Evolutionary conservation across 75 land plant species (phyloP).

Genomic region (Sequoia sempervirens): DNA sequence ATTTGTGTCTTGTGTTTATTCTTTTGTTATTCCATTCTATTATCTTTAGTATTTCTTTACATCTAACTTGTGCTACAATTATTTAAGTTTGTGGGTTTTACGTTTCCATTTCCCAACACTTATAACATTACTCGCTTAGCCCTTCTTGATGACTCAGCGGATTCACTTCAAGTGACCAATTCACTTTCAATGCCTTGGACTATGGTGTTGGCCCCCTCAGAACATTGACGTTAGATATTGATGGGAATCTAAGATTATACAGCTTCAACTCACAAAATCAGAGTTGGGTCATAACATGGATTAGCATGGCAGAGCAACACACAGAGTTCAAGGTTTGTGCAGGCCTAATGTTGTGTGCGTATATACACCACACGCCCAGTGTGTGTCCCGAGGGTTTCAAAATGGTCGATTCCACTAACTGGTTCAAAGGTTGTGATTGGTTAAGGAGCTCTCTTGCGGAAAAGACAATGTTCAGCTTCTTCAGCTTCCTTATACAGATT

Average conservation of each 20-base stretch:
- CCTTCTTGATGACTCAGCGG: constrained; percentile 24
- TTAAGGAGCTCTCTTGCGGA: background rate
- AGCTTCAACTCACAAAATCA: constrained; percentile 2
- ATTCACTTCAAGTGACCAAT: constrained; percentile 32
- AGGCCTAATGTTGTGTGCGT: constrained; percentile 39
- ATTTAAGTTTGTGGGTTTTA: no score
- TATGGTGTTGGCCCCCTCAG: constrained; percentile 25
- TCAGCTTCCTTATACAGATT: background rate
- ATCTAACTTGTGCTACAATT: no score
- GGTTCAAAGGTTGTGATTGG: background rate
- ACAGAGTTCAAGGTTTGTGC: constrained; percentile 42
- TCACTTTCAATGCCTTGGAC: constrained; percentile 34
- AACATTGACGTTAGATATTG: constrained; percentile 42
- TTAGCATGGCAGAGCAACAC: background rate
- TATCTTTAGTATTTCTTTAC: no score
- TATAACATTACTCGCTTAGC: constrained; percentile 36
- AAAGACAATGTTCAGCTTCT: background rate
- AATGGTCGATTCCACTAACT: no score
- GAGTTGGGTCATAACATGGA: no score
- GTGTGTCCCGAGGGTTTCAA: constrained; percentile 45
- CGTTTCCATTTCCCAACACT: no score
- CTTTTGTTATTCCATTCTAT: no score
- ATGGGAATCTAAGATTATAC: constrained; percentile 58
- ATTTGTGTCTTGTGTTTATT: no score
- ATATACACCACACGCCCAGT: constrained; percentile 21